Base-by-base conservation (phyloP, 306 rosid genomes). In the Vigna mungo region DNA sequence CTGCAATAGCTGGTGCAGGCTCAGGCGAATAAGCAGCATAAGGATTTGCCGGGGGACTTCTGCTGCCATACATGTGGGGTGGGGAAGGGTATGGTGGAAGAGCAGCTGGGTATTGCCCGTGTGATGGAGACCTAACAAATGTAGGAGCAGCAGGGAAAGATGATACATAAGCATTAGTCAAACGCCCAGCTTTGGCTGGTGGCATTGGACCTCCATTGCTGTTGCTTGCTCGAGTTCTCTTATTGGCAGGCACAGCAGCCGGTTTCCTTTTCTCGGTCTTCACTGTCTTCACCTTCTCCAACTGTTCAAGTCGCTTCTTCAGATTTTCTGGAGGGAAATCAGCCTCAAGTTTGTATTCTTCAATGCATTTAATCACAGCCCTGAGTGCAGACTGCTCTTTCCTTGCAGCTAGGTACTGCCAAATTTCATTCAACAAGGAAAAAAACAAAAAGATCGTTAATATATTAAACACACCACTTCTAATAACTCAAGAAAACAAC, bases 121-220 rank as follows among this genome's bases (percentile, higher is more conserved):
- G 98, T 41, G 99, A 89, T 53, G 98, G 98, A 69, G 99, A 96
- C 87, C 92, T 86, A 25, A 96, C 91, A 74, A 88, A 88, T 68
- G 98, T 79, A 34, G 96, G 96, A 49, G 95, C 89, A 16, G 98
- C 87, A 41, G 97, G 97, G 91, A 92, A 96, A 47, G 99, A 96
- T 11, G 99, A 96, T 32, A 96, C 99, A 81, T 96, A 96, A 32
- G 99, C 98, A 71, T 92, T 96, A 1, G 94, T 89, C 85, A 92
- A 85, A 74, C 99, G 98, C n/a, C 99, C 99, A 74, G 98, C 99
- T 81, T 96, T 96, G 82, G 99, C 98, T 7, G 99, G 99, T 77
- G 98, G 99, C 99, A 96, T 96, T 72, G 87, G 99, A 7, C 98
- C 98, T 17, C 98, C 98, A 60, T 83, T 90, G 88, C 93, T 92